phyloP scores from a whole-genome alignment of 441 rosid species.

The Metrosideros polymorpha region DNA sequence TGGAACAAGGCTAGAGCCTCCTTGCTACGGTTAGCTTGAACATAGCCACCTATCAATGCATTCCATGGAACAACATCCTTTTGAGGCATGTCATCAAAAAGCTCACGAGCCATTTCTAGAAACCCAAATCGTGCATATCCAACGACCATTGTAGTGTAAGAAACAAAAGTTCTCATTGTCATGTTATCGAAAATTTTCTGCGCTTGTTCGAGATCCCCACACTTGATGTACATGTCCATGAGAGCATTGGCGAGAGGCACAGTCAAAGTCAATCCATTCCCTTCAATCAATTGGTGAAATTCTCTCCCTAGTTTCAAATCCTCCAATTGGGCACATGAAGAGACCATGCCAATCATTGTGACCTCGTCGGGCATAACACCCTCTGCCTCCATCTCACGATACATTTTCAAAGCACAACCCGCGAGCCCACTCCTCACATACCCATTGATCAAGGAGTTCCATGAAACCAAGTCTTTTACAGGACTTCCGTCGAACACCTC shows the following conservation, averaged over 20 bases:
- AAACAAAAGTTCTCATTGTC: slow-evolving; percentile 45
- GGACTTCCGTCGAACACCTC: slow-evolving; percentile 70
- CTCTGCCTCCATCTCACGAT: slow-evolving; percentile 38
- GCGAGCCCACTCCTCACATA: slow-evolving; percentile 44
- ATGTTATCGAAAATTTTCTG: slow-evolving; percentile 38
- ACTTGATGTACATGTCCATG: slow-evolving; percentile 83
- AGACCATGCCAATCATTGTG: slow-evolving; percentile 76
- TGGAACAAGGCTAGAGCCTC: slow-evolving; percentile 67
- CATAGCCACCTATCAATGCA: slow-evolving; percentile 68
- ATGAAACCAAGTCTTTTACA: slow-evolving; percentile 75
- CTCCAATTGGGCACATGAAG: slow-evolving; percentile 45
- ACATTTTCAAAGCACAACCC: slow-evolving; percentile 35
- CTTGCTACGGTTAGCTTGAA: slow-evolving; percentile 46
- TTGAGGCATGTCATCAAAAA: slow-evolving; percentile 56
- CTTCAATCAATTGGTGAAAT: slow-evolving; percentile 36
- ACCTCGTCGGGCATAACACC: slow-evolving; percentile 55
- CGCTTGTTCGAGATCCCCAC: slow-evolving; percentile 54
- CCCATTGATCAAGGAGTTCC: slow-evolving; percentile 86
- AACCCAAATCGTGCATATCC: slow-evolving; percentile 61
- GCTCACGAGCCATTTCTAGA: slow-evolving; percentile 40
- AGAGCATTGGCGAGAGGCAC: slow-evolving; percentile 57
- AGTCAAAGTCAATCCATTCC: slow-evolving; percentile 34
- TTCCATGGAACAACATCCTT: slow-evolving; percentile 81
- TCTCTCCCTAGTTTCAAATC: slow-evolving; percentile 55
- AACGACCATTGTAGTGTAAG: slow-evolving; percentile 69